Percentiles rank a stretch among this genome's conserved stretches.
These are phyloP conservation scores for Entophlyctis luteolus DNA, from an alignment of 192 early-diverging fungal species.

Conservation along the genomic window DNA sequence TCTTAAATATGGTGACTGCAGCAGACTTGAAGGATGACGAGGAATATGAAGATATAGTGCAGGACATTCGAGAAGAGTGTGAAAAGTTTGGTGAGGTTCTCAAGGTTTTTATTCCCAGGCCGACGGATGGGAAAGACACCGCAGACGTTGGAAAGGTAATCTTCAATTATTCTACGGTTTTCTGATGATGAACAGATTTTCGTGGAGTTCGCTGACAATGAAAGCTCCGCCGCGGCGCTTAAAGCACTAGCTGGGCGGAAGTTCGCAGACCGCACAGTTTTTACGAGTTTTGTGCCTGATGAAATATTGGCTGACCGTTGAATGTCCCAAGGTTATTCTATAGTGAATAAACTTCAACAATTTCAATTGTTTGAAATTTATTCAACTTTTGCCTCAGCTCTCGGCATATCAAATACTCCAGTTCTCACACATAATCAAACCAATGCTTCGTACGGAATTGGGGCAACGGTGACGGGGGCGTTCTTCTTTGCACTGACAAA, in stretches of 20 bases:
- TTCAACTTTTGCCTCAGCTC: too few relatives aligned
- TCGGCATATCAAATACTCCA: too few relatives aligned
- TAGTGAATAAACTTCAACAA: too few relatives aligned
- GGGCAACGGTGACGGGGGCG: slow-evolving; percentile 86
- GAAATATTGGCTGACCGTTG: slow-evolving; percentile 37
- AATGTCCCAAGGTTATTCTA: too few relatives aligned
- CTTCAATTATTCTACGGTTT: not conserved
- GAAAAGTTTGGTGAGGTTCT: slow-evolving; percentile 76
- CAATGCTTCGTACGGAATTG: slow-evolving; percentile 90
- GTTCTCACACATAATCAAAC: too few relatives aligned
- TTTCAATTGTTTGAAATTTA: too few relatives aligned
- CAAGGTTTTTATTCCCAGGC: slow-evolving; percentile 81
- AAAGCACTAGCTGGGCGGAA: slow-evolving; percentile 84
- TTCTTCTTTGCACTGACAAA: slow-evolving; percentile 85
- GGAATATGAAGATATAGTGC: slow-evolving; percentile 83
- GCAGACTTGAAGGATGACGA: slow-evolving; percentile 81
- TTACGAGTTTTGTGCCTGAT: slow-evolving; percentile 68
- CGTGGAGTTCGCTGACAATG: slow-evolving; percentile 63
- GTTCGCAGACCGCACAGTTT: slow-evolving; percentile 89
- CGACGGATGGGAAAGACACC: slow-evolving; percentile 47
- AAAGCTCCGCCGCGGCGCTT: slow-evolving; percentile 65
- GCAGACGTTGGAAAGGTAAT: slow-evolving; percentile 75
- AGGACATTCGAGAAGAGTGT: slow-evolving; percentile 90
- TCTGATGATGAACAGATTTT: slow-evolving; percentile 64
- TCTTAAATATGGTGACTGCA: slow-evolving; percentile 91